Evolutionary conservation across 2,329 filamentous ascomycete species (phyloP), one percentile per base, ranked within the genome.

Genomic region (Arthrobotrys entomopaga): DNA sequence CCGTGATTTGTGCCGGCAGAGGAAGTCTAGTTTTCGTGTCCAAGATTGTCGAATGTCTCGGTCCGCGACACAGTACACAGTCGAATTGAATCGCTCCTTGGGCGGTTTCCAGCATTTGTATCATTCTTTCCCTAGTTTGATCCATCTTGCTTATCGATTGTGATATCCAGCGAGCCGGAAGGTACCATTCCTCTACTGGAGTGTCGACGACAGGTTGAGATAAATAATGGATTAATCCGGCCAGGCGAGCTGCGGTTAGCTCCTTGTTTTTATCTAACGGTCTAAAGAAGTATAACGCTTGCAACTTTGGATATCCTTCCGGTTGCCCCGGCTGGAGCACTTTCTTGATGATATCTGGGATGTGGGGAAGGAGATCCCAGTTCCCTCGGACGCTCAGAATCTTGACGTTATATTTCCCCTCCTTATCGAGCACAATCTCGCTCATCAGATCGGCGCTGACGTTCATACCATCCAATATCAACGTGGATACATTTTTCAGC

Each of bases 391-490:
- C 48, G 26, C 67, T 72, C 7, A 72, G 40, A 24, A 65, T 56
- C 5, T 59, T 43, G 24, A 72, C 67, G 15, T 65, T 65, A 40
- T 60, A 72, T 2, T 13, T 11, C 24, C 61, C 61, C 2, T 38
- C 49, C 0, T 60, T 65, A 34, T 72, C 67, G 46, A 72, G 52
- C 11, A 65, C 29, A 15, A 72, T 72, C 10, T 72, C 67, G 5
- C 8, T 26, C 1, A 72, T 4, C 2, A 60, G 43, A 43, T 59
- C 60, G 10, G 24, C 22, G 15, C 53, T 65, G 16, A 72, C 38
- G 19, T 48, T 40, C 49, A 65, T 59, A 6, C 26, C 16, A 13
- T 72, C 67, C n/a, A 72, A 20, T n/a, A 72, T 60, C 15, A 72
- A 20, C 2, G 67, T 72, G 19, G 46, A 56, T 1, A 72, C 60